Base-by-base conservation (phyloP, 1,284 basidiomycete species). In the Pulchroboletus neoregius region DNA sequence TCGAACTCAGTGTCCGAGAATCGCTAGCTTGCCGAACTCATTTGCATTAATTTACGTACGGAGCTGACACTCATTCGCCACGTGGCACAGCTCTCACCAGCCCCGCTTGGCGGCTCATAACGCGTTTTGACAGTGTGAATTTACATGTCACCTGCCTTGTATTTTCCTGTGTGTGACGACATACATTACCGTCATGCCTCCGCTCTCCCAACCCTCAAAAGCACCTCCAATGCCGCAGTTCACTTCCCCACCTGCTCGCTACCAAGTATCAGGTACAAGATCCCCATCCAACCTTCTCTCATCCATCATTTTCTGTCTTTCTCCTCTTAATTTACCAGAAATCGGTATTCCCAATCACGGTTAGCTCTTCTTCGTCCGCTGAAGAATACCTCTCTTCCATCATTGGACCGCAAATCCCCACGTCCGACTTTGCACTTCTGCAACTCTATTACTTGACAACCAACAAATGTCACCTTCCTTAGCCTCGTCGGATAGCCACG, bases 391-490 rank as follows among this genome's bases (percentile, higher is more conserved):
- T 44, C 33, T 20, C 30, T 51, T 62, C 54, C n/a, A 63, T 54
- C 58, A 48, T 39, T 50, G 42, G 46, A 35, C 44, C 67, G 62
- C 64, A 64, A 67, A 68, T 64, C 62, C 34, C 57, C 50, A n/a
- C n/a, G n/a, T n/a, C n/a, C n/a, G n/a, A n/a, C n/a, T n/a, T n/a
- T n/a, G n/a, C n/a, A 45, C 49, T 5, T 49, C 53, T 61, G 52
- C 58, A 59, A 49, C 50, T 52, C 54, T 45, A 52, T 37, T 52
- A 39, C 65, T 39, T 67, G 64, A 64, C 64, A 16, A 68, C 62
- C 66, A 68, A 53, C 57, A 61, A 58, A 65, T 67, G 58, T 53
- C 60, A 8, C 60, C 65, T 63, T 63, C 62, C 53, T 58, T 49
- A 23, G 63, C 32, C 40, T 37, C 44, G 6, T 32, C 50, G 4